Conservation (phyloP, 2,329 filamentous ascomycete species). For the Ascochyta viciae-villosae region DNA sequence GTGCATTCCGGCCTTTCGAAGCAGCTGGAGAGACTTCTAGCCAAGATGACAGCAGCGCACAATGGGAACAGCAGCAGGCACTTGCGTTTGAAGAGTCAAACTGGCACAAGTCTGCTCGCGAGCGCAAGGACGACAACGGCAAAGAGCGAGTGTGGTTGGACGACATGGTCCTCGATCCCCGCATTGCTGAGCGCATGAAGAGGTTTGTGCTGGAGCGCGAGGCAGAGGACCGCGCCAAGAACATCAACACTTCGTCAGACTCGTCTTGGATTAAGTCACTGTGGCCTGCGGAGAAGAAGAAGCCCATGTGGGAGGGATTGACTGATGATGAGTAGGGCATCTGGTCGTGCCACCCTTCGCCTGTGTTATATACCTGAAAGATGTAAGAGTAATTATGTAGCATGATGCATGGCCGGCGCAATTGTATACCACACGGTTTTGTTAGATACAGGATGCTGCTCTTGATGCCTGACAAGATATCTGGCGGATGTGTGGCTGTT, state of each 20-base stretch:
- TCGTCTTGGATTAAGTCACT: slow-evolving; percentile 39
- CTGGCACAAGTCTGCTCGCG: slow-evolving; percentile 81
- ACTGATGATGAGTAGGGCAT: slow-evolving; percentile 34
- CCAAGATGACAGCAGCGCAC: slow-evolving; percentile 40
- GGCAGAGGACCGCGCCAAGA: slow-evolving; percentile 69
- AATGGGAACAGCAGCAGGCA: slow-evolving; percentile 68
- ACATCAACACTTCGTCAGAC: slow-evolving; percentile 25
- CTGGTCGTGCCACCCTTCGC: slow-evolving; percentile 30
- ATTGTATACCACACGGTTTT: slow-evolving; percentile 17
- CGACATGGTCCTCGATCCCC: slow-evolving; percentile 75
- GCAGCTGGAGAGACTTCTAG: slow-evolving; percentile 33
- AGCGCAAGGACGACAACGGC: slow-evolving; percentile 59
- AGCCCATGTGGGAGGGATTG: slow-evolving; percentile 42
- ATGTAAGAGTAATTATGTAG: slow-evolving; percentile 42
- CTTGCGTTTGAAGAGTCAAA: slow-evolving; percentile 77
- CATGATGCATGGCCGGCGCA: slow-evolving; percentile 28
- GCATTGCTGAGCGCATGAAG: slow-evolving; percentile 81
- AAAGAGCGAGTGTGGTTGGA: slow-evolving; percentile 74
- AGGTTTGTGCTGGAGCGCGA: slow-evolving; percentile 74
- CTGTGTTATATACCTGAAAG: slow-evolving; percentile 25
- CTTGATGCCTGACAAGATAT: neutral
- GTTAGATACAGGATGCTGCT: neutral
- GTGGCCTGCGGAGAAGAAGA: slow-evolving; percentile 45
- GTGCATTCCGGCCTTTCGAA: slow-evolving; percentile 56
- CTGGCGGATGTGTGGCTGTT: neutral